A percentile compares a stretch with the other conserved stretches of the same genome.
phyloP scores from a whole-genome alignment of 257 asterid genomes.

The Fraxinus pennsylvanica region DNA sequence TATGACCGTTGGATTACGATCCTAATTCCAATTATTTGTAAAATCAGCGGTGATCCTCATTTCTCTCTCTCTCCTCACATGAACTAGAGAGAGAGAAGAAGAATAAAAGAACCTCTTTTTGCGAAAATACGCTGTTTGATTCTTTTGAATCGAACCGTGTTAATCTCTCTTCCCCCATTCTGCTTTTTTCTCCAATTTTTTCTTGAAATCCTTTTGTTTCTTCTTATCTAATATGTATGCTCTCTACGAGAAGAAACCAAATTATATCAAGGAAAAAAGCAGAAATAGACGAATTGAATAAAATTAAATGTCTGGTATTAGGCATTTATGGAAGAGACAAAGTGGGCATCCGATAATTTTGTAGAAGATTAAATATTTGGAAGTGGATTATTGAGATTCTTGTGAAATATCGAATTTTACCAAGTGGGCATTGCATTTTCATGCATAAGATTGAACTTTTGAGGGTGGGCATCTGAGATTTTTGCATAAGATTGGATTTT shows the following conservation, averaged over 20 bases:
- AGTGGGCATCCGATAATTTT: too few relatives aligned
- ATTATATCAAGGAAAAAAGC: constrained; percentile 13
- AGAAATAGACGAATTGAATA: background rate
- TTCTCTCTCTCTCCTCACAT: constrained; percentile 40
- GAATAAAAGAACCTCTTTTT: constrained; percentile 28
- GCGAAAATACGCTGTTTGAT: constrained; percentile 20
- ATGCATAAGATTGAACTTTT: background rate
- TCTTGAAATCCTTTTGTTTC: constrained; percentile 18
- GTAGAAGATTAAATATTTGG: too few relatives aligned
- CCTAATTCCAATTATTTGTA: background rate
- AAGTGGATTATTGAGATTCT: too few relatives aligned
- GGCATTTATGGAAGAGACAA: too few relatives aligned
- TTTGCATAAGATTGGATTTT: background rate
- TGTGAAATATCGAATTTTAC: too few relatives aligned
- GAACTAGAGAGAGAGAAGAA: constrained; percentile 1
- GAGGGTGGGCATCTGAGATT: constrained; percentile 7
- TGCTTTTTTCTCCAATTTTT: background rate
- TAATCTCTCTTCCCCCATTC: constrained; percentile 8
- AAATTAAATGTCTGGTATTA: background rate
- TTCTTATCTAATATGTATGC: constrained; percentile 10
- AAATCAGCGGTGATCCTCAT: background rate
- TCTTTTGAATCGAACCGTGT: constrained; percentile 29
- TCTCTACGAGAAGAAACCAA: constrained; percentile 25
- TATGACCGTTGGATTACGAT: background rate
- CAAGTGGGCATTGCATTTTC: too few relatives aligned